These are phyloP conservation scores for Aspergillus nomiae DNA, from an alignment of 2,329 filamentous ascomycete genomes.

Conservation along the genomic window DNA sequence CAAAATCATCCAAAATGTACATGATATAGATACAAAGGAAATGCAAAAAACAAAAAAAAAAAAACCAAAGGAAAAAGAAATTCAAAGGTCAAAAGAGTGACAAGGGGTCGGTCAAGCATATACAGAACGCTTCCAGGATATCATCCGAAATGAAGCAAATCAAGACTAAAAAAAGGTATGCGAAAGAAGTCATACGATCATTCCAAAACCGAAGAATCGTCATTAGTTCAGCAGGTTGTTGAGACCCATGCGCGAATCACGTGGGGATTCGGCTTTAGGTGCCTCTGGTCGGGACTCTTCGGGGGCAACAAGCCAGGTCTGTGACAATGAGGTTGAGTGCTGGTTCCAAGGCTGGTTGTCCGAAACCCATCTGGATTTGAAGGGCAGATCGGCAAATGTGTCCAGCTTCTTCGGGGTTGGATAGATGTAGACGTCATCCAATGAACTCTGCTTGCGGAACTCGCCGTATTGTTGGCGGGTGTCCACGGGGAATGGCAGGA, in stretches of 20 bases:
- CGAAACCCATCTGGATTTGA: slow-evolving; percentile 30
- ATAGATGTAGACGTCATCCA: slow-evolving; percentile 28
- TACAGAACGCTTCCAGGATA: slow-evolving; percentile 22
- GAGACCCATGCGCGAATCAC: slow-evolving; percentile 45
- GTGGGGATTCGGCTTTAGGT: slow-evolving; percentile 25
- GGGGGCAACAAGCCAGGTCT: slow-evolving; percentile 24
- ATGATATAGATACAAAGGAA: slow-evolving; percentile 26
- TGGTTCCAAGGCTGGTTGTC: slow-evolving; percentile 34
- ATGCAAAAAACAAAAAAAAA: not conserved
- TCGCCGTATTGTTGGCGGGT: slow-evolving; percentile 44
- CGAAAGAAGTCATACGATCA: slow-evolving; percentile 26
- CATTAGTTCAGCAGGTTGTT: slow-evolving; percentile 41
- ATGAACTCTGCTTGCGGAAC: slow-evolving; percentile 33
- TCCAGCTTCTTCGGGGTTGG: slow-evolving; percentile 23
- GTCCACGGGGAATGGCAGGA: slow-evolving; percentile 44
- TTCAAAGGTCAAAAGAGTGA: slow-evolving; percentile 16
- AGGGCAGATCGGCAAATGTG: slow-evolving; percentile 27
- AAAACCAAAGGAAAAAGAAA: not conserved
- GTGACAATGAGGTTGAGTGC: slow-evolving; percentile 27
- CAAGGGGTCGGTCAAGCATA: slow-evolving; percentile 15
- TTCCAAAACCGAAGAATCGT: slow-evolving; percentile 18
- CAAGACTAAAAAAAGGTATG: slow-evolving; percentile 15
- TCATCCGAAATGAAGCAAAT: slow-evolving; percentile 18
- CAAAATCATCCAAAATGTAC: slow-evolving; percentile 15
- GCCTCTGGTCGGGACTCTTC: slow-evolving; percentile 16